Conservation (phyloP, 345 rosid species). For the Acer campestre region DNA sequence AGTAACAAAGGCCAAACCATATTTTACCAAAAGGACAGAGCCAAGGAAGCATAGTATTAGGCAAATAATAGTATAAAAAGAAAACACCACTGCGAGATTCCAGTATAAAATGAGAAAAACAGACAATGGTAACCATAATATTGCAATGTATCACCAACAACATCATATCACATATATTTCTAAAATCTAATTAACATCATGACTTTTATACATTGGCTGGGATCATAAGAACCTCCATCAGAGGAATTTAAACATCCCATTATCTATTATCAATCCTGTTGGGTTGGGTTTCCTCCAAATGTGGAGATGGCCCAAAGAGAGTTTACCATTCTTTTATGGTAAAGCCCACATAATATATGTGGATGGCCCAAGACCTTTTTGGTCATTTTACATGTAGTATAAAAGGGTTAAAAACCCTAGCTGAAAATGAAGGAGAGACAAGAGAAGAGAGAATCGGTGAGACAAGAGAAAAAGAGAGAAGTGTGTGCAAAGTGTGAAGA, state of each 20-base stretch:
- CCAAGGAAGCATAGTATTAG: background rate
- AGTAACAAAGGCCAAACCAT: background rate
- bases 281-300: no score
- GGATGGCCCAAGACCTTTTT: no score
- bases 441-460: no score
- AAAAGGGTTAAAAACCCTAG: no score
- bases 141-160: conserved; percentile 16
- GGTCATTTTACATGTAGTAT: no score
- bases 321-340: no score
- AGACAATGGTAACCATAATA: conserved; percentile 22
- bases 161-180: background rate
- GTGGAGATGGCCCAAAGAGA: no score
- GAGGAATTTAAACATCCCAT: conserved; percentile 36
- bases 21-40: no score
- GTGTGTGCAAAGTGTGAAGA: no score
- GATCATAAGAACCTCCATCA: conserved; percentile 39
- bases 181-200: conserved; percentile 12
- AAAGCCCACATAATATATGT: no score
- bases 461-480: no score
- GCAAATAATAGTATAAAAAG: background rate
- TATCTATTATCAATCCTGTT: conserved; percentile 32
- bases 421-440: no score
- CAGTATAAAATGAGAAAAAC: background rate
- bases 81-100: background rate
- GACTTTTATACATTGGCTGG: conserved; percentile 46